Conservation (phyloP, 495 filamentous ascomycete species). For the Aspergillus haitiensis region DNA sequence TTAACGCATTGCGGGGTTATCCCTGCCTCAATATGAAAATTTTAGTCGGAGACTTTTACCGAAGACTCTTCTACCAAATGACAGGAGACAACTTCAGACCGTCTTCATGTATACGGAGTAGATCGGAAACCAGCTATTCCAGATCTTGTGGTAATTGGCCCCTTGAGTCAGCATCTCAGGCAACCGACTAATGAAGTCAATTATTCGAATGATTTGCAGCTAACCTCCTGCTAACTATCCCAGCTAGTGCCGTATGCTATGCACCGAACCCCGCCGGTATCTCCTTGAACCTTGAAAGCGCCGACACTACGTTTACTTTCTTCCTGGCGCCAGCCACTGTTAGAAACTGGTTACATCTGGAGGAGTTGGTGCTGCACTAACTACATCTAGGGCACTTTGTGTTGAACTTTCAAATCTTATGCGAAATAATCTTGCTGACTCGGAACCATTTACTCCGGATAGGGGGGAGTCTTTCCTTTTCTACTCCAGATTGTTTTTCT, state of each 20-base stretch:
- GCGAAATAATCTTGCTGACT: slow-evolving; percentile 7
- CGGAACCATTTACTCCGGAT: background rate
- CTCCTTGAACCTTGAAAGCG: background rate
- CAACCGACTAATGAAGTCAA: slow-evolving; percentile 17
- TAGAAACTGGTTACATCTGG: slow-evolving; percentile 10
- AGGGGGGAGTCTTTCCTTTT: slow-evolving; percentile 9
- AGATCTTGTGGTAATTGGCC: slow-evolving; percentile 15
- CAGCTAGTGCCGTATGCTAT: background rate
- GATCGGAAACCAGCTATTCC: slow-evolving; percentile 9
- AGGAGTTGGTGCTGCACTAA: slow-evolving; percentile 15
- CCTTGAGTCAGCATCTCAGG: background rate
- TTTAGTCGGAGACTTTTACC: slow-evolving; percentile 10
- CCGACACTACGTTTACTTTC: background rate
- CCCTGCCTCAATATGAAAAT: slow-evolving; percentile 1
- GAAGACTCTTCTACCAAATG: background rate
- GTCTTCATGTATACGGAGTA: background rate
- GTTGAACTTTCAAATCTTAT: slow-evolving; percentile 4
- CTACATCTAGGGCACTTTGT: background rate
- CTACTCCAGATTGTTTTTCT: background rate
- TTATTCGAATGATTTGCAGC: slow-evolving; percentile 20
- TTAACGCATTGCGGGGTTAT: slow-evolving; percentile 16
- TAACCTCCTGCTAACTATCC: slow-evolving; percentile 13
- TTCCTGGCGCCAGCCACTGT: background rate
- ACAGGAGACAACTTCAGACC: slow-evolving; percentile 1
- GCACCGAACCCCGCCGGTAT: slow-evolving; percentile 5